Conservation (phyloP, 2,329 filamentous ascomycete species). For the Fusarium sp. region DNA sequence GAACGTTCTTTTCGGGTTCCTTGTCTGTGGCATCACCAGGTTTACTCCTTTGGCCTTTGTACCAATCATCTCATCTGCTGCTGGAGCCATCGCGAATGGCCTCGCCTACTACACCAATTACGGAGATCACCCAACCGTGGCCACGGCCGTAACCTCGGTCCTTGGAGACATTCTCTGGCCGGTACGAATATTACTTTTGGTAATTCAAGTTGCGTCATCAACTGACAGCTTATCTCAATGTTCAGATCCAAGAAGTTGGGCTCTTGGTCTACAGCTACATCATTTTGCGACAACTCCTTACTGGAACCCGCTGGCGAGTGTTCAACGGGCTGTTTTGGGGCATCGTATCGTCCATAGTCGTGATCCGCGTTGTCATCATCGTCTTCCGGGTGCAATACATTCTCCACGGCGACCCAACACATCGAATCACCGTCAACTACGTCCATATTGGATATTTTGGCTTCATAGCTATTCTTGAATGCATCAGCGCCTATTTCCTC, state of each 20-base stretch:
- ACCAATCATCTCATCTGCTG: slow-evolving; percentile 56
- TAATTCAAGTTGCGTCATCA: neutral
- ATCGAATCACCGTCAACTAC: slow-evolving; percentile 49
- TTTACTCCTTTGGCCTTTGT: slow-evolving; percentile 48
- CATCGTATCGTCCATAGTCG: slow-evolving; percentile 66
- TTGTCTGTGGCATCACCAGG: slow-evolving; percentile 53
- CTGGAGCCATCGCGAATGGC: slow-evolving; percentile 57
- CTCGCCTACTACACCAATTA: slow-evolving; percentile 60
- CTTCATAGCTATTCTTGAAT: slow-evolving; percentile 56
- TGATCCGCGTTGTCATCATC: slow-evolving; percentile 61
- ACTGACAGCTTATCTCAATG: neutral
- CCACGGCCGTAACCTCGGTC: slow-evolving; percentile 39
- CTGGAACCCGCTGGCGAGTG: neutral
- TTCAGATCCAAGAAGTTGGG: slow-evolving; percentile 34
- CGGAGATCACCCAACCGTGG: slow-evolving; percentile 36
- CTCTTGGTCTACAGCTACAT: neutral
- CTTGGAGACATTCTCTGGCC: slow-evolving; percentile 50
- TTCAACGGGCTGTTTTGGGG: neutral
- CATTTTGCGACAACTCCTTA: slow-evolving; percentile 1
- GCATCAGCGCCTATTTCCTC: slow-evolving; percentile 55
- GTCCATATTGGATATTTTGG: slow-evolving; percentile 59
- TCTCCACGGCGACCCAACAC: slow-evolving; percentile 40
- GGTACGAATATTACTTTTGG: slow-evolving; percentile 55
- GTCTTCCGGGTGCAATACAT: slow-evolving; percentile 51
- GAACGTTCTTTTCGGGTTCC: slow-evolving; percentile 56